These are phyloP conservation scores for Monilinia fructicola DNA, from an alignment of 2,329 filamentous ascomycete genomes.

Conservation along the genomic window DNA sequence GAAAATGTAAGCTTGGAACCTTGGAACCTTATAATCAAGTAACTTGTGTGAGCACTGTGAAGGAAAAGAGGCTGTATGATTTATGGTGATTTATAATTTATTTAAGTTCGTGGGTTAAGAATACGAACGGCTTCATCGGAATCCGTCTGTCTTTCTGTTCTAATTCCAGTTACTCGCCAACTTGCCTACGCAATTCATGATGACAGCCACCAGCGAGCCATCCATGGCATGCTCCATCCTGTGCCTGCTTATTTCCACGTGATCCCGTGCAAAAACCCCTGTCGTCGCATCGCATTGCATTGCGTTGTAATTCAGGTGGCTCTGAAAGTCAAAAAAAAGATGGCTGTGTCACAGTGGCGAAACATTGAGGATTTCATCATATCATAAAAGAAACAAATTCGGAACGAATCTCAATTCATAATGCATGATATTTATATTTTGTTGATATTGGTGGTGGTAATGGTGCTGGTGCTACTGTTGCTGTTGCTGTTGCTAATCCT, in stretches of 20 bases:
- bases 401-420: not conserved
- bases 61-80: too few species aligned
- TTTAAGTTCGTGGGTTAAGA: not conserved
- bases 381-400: constrained; percentile 13
- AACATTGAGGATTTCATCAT: constrained; percentile 21
- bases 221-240: not conserved
- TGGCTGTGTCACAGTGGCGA: constrained; percentile 22
- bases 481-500: not conserved
- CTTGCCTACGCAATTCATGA: constrained; percentile 18
- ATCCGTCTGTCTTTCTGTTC: not conserved
- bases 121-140: constrained; percentile 24
- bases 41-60: too few species aligned
- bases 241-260: constrained; percentile 7
- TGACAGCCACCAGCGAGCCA: not conserved
- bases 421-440: too few species aligned
- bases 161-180: constrained; percentile 14
- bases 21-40: too few species aligned
- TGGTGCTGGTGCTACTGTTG: too few species aligned
- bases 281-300: not conserved
- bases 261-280: not conserved
- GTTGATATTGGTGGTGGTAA: not conserved
- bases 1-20: too few species aligned
- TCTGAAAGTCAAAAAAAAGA: constrained; percentile 11
- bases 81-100: not conserved
- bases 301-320: not conserved